A percentile compares a stretch with the other conserved stretches of the same genome.
These are phyloP conservation scores for Boletus tylopilopsis DNA, from an alignment of 768 basidiomycete genomes.

Conservation along the genomic window DNA sequence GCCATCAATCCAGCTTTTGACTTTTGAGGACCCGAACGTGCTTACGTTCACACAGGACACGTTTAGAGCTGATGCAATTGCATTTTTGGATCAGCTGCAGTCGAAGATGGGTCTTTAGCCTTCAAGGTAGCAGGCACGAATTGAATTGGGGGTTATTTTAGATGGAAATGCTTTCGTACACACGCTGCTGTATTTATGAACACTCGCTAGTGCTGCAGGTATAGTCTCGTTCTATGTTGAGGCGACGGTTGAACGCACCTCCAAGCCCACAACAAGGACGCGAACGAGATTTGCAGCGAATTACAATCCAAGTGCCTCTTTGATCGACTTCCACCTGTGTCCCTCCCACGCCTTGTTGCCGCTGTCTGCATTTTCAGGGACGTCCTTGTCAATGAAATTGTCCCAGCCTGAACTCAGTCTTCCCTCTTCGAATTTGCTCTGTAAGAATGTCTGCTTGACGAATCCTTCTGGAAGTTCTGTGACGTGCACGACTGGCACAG, in stretches of 20 bases:
- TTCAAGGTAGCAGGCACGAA: not conserved
- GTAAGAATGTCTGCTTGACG: constrained; percentile 29
- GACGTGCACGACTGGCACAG: constrained; percentile 21
- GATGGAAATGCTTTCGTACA: not conserved
- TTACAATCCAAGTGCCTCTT: constrained; percentile 26
- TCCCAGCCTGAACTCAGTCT: constrained; percentile 34
- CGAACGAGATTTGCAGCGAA: not conserved
- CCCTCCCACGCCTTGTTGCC: constrained; percentile 33
- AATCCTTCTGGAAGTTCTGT: constrained; percentile 28
- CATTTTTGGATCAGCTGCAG: constrained; percentile 8
- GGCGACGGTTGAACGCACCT: too few species aligned
- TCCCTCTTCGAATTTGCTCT: constrained; percentile 29
- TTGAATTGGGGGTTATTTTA: too few species aligned
- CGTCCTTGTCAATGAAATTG: constrained; percentile 25
- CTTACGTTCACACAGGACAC: constrained; percentile 7
- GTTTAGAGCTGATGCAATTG: constrained; percentile 6
- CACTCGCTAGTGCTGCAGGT: too few species aligned
- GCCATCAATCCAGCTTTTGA: not conserved
- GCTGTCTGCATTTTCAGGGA: constrained; percentile 28
- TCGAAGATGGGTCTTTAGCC: not conserved
- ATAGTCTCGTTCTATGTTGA: too few species aligned
- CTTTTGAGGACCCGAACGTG: constrained; percentile 8
- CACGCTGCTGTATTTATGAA: too few species aligned
- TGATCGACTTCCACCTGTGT: constrained; percentile 20
- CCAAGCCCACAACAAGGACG: too few species aligned